phyloP scores from a whole-genome alignment of 1,284 basidiomycete species.

The Cutaneotrichosporon mucoides region DNA sequence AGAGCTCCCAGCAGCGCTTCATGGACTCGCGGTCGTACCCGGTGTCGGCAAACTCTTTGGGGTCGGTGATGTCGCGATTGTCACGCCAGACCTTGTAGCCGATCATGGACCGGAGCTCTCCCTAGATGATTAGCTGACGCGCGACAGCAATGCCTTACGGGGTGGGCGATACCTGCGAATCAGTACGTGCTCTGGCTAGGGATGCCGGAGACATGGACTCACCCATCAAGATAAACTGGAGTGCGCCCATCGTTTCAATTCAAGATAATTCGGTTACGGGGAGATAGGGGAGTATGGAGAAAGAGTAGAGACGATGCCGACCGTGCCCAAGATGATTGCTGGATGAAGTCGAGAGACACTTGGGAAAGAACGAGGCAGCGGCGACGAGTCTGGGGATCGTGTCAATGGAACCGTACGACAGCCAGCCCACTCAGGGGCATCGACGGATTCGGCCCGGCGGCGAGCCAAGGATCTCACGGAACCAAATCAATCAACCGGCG shows the following conservation, averaged over 20 bases:
- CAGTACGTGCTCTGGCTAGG: too few relatives aligned
- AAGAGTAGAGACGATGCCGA: not conserved
- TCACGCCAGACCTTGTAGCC: slow-evolving; percentile 78
- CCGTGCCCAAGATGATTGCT: too few relatives aligned
- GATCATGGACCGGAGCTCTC: slow-evolving; percentile 71
- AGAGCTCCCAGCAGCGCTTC: slow-evolving; percentile 83
- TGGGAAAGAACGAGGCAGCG: too few relatives aligned
- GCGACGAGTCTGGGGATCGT: too few relatives aligned
- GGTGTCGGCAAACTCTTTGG: slow-evolving; percentile 65
- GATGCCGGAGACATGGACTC: slow-evolving; percentile 7
- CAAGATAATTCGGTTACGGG: not conserved
- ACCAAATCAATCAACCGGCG: too few relatives aligned
- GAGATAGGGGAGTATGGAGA: not conserved
- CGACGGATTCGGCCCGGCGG: too few relatives aligned
- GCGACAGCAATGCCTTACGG: slow-evolving; percentile 21
- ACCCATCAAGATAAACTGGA: slow-evolving; percentile 34
- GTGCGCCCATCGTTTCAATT: slow-evolving; percentile 31
- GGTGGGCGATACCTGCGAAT: slow-evolving; percentile 35
- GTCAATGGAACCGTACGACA: too few relatives aligned
- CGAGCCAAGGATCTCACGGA: too few relatives aligned
- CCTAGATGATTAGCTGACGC: slow-evolving; percentile 50
- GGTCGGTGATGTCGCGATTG: slow-evolving; percentile 69
- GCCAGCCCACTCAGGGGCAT: too few relatives aligned
- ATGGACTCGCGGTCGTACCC: slow-evolving; percentile 80
- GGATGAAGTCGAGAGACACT: too few relatives aligned